A percentile compares a stretch with the other conserved stretches of the same genome.
These are phyloP conservation scores for Naganishia randhawae DNA, from an alignment of 768 basidiomycete species.

Conservation along the genomic window DNA sequence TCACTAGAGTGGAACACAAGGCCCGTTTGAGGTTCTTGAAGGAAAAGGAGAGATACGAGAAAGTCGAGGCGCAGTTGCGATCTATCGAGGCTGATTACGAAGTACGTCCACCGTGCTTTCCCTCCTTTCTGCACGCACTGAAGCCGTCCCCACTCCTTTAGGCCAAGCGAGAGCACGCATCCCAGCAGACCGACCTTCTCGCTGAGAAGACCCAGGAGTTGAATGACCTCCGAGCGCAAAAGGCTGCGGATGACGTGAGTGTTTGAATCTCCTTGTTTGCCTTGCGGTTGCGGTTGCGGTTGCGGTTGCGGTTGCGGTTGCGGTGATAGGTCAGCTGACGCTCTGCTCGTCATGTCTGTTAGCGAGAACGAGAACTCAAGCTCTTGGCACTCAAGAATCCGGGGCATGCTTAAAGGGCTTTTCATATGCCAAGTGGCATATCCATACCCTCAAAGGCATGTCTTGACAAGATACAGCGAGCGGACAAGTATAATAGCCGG, in stretches of 20 bases:
- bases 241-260: constrained; percentile 64
- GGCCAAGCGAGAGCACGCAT: constrained; percentile 59
- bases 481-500: background rate
- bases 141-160: background rate
- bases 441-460: no score
- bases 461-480: no score
- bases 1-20: constrained; percentile 62
- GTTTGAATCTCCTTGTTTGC: background rate
- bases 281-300: background rate
- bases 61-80: constrained; percentile 45
- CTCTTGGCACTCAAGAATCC: constrained; percentile 49
- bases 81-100: constrained; percentile 50
- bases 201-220: constrained; percentile 71
- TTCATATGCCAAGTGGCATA: background rate
- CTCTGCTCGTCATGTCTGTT: background rate
- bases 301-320: background rate
- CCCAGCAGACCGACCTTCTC: constrained; percentile 61
- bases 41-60: constrained; percentile 56
- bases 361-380: constrained; percentile 50
- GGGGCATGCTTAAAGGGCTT: constrained; percentile 40
- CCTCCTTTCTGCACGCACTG: background rate
- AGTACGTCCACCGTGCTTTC: background rate
- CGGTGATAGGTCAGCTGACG: background rate
- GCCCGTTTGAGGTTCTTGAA: constrained; percentile 61
- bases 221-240: constrained; percentile 62